phyloP scores from a whole-genome alignment of 1,284 basidiomycete species.

The Microbotryum saponariae region DNA sequence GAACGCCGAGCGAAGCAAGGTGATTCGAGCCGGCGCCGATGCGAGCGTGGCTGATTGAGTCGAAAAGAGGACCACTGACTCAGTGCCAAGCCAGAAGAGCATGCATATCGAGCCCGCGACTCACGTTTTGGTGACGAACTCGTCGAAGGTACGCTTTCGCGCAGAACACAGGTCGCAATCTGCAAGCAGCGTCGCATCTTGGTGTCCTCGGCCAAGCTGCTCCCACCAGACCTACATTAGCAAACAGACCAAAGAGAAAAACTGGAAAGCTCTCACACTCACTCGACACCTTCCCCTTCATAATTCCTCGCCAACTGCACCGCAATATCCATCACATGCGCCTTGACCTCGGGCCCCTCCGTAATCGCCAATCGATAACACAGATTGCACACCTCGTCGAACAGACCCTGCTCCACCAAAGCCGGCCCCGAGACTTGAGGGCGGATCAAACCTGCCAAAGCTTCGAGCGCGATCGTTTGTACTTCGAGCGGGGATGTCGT shows the following conservation, averaged over 20 bases:
- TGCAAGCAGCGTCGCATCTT: slow-evolving; percentile 66
- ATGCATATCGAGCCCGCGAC: too few species aligned
- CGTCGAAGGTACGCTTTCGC: slow-evolving; percentile 54
- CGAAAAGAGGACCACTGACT: too few species aligned
- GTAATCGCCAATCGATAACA: slow-evolving; percentile 85
- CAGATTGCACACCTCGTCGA: slow-evolving; percentile 81
- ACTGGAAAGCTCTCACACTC: neutral
- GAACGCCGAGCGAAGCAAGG: slow-evolving; percentile 48
- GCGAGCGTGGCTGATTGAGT: too few species aligned
- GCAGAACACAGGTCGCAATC: slow-evolving; percentile 70
- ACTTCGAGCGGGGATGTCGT: slow-evolving; percentile 37
- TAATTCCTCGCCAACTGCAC: slow-evolving; percentile 7
- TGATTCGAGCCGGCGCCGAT: too few species aligned
- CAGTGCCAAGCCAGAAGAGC: too few species aligned
- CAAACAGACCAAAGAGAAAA: too few species aligned
- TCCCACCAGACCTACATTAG: neutral
- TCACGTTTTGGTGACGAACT: slow-evolving; percentile 39
- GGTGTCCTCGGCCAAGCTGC: slow-evolving; percentile 17
- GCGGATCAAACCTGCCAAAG: slow-evolving; percentile 67
- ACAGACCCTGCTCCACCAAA: slow-evolving; percentile 68
- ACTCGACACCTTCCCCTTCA: neutral
- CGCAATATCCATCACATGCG: slow-evolving; percentile 62
- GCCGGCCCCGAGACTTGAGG: slow-evolving; percentile 73
- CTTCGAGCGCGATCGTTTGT: slow-evolving; percentile 58
- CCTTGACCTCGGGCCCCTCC: slow-evolving; percentile 65